Evolutionary conservation across 306 rosid species (phyloP), one percentile per base, ranked within the genome.

Genomic region (Castanea mollissima): DNA sequence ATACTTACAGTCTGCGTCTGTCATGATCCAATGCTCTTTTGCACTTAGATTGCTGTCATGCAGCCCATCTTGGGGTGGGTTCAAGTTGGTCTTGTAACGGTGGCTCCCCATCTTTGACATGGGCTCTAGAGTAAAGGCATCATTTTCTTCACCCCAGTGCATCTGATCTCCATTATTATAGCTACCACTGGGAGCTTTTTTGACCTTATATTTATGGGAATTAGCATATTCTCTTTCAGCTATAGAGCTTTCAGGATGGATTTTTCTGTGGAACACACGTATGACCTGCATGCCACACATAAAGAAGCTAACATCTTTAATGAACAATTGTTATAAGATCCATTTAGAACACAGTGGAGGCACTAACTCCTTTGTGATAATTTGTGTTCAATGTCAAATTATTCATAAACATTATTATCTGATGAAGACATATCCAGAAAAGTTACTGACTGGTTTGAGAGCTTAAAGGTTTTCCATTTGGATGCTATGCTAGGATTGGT

Each of bases 1-100:
- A 80, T 78, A 88, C 99, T 93, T 91, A 93, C 99, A 95, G 78
- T 95, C 96, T 29, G 90, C 88, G 72, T 95, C 98, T 80, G 97
- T 93, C 80, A 86, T 95, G 85, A 95, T 93, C 99, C 99, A 95
- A 78, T 91, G 93, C 85, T 87, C 99, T 64, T 85, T 90, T 81
- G 87, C 88, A 62, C 83, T 85, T 35, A 84, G 76, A 76, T 85
- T 77, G 56, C 83, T 78, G 79, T 84, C 74, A 68, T 60, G 80
- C 56, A 75, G 73, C 54, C 80, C 86, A 54, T 76, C 56, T 51
- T 81, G 91, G 21, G 89, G 80, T 49, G 84, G 82, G 75, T 83
- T 82, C 85, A 84, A 73, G 71, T 79, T 68, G 84, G 78, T 81
- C 82, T 78, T 80, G 55, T 75, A 59, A 77, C 62, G 27, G 72